Evolutionary conservation across 164 flowering plant species (phyloP), one percentile per base, ranked within the genome.

Genomic region (Annona cherimola): DNA sequence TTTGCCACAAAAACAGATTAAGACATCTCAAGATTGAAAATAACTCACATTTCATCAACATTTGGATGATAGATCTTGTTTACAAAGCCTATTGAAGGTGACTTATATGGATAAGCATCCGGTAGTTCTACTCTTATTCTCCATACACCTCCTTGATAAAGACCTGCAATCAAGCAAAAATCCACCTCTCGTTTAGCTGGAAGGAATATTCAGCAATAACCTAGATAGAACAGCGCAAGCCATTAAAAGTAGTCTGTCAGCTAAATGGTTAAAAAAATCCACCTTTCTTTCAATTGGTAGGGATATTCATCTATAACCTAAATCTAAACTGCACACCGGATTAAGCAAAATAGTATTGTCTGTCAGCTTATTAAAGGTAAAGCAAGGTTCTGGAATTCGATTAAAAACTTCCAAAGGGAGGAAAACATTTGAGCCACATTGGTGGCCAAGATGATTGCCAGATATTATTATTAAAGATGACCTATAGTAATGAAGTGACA

Each of bases 11-110:
- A 1, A 26, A 26, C 35, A 26, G 35, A 26, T 26, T 26, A 26
- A 26, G 35, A 26, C 35, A 26, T 26, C 35, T 26, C 35, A 1
- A 26, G 35, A 26, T 26, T 8, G 14, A 50, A 50, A 50, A 40
- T 11, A 60, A 80, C 97, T 89, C 83, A 89, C 97, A 86, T 84
- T 72, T 94, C 98, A 83, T 94, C 97, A 68, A 94, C 97, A 87
- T 94, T 94, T 66, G 98, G 98, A 82, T 94, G 98, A 77, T 87
- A 94, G 67, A 94, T 94, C 84, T 90, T 94, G 75, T 92, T 94
- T 54, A 92, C 83, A 87, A 94, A 94, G n/a, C 98, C 97, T 78
- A 94, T 83, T 5, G 98, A 94, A 42, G 98, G 98, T 78, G 98
- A 94, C 76, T 92, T 92, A 67, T 92, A 94, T 35, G 98, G 98